Conservation (phyloP, 1,284 basidiomycete species). For the Leccinum variabile region DNA sequence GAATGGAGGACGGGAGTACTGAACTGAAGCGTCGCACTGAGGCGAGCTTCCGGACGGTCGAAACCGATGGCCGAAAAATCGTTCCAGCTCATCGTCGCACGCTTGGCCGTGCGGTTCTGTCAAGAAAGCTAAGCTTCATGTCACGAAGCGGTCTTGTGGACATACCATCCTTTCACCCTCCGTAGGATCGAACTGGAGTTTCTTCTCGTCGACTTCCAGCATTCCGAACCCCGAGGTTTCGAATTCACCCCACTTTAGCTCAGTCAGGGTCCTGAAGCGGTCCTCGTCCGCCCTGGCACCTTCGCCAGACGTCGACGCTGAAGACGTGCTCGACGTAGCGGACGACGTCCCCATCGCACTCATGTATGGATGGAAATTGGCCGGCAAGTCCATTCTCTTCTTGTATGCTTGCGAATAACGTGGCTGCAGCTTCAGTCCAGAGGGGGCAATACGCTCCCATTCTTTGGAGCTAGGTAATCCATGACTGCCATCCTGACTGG, state of each 20-base stretch:
- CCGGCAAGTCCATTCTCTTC: constrained; percentile 67
- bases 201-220: constrained; percentile 54
- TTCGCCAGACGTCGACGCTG: constrained; percentile 34
- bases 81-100: constrained; percentile 80
- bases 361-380: constrained; percentile 56
- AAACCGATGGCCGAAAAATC: constrained; percentile 85
- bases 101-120: constrained; percentile 69
- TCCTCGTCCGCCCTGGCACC: constrained; percentile 51
- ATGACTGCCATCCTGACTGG: constrained; percentile 33
- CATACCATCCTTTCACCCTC: constrained; percentile 80
- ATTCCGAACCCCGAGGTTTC: constrained; percentile 76
- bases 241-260: constrained; percentile 87
- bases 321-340: constrained; percentile 31
- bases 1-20: constrained; percentile 65
- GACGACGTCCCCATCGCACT: constrained; percentile 28
- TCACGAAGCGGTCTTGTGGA: constrained; percentile 12
- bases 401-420: constrained; percentile 70
- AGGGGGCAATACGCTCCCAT: constrained; percentile 67
- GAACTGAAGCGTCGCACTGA: constrained; percentile 81
- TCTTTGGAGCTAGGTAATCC: constrained; percentile 61
- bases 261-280: constrained; percentile 76
- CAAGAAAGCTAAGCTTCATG: constrained; percentile 8
- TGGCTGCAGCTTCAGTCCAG: constrained; percentile 52
- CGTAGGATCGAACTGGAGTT: constrained; percentile 83
- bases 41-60: constrained; percentile 68